Conservation (phyloP, 2,329 filamentous ascomycete species). For the Helotiales sp. region DNA sequence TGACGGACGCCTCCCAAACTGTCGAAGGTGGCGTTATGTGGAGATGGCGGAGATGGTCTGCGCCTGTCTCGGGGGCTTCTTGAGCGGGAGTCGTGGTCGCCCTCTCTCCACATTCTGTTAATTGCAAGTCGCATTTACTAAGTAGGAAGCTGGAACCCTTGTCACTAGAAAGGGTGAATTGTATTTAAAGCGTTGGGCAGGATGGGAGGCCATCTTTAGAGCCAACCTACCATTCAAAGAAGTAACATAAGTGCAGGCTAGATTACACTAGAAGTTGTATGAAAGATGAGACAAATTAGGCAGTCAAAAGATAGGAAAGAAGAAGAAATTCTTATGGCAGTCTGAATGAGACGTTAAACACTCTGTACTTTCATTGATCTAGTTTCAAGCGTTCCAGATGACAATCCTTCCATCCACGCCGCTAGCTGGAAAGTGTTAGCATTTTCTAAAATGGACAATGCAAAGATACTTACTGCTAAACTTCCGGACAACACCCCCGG, state of each 20-base stretch:
- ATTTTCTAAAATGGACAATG: conserved; percentile 38
- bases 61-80: background rate
- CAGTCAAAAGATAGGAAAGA: conserved; percentile 6
- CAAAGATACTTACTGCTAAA: conserved; percentile 77
- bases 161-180: background rate
- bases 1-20: conserved; percentile 18
- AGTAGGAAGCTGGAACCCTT: background rate
- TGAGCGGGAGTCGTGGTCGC: background rate
- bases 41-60: background rate
- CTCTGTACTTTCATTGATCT: conserved; percentile 26
- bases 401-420: conserved; percentile 84
- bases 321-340: background rate
- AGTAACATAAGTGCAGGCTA: conserved; percentile 12
- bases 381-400: conserved; percentile 69
- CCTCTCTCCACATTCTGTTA: conserved; percentile 8
- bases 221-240: background rate
- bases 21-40: background rate
- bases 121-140: background rate
- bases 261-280: conserved; percentile 12
- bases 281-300: conserved; percentile 10
- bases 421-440: conserved; percentile 60
- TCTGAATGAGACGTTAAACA: conserved; percentile 22
- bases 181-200: background rate
- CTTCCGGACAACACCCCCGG: conserved; percentile 69
- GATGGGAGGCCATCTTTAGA: background rate